A percentile compares a stretch with the other conserved stretches of the same genome.
phyloP scores from a whole-genome alignment of 371 early-diverging fungal species.

The Batkoa obscura region DNA sequence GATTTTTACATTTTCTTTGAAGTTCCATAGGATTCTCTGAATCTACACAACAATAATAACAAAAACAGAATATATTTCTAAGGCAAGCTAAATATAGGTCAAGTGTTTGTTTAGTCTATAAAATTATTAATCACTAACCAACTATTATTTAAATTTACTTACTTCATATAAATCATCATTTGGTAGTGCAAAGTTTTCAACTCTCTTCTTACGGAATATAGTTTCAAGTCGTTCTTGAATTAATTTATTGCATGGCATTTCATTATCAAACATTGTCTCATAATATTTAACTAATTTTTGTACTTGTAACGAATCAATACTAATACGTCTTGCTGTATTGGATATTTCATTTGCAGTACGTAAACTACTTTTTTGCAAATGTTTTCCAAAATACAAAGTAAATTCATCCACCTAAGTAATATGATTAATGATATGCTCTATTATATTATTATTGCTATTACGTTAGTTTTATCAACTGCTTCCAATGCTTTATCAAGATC shows the following conservation, averaged over 20 bases:
- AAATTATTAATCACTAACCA: neutral
- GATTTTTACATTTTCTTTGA: slow-evolving; percentile 48
- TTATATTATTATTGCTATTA: too few relatives aligned
- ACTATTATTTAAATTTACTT: neutral
- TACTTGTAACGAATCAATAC: slow-evolving; percentile 41
- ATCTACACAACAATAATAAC: slow-evolving; percentile 80
- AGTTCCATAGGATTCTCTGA: slow-evolving; percentile 69
- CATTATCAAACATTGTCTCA: slow-evolving; percentile 34
- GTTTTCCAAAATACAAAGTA: slow-evolving; percentile 46
- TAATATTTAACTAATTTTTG: slow-evolving; percentile 29
- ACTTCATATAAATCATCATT: slow-evolving; percentile 5
- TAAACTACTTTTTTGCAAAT: slow-evolving; percentile 23
- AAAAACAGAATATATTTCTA: slow-evolving; percentile 73
- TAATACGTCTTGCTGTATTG: slow-evolving; percentile 36
- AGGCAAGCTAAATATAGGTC: slow-evolving; percentile 72
- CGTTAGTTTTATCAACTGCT: slow-evolving; percentile 25
- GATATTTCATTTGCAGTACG: slow-evolving; percentile 40
- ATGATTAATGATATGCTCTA: too few relatives aligned
- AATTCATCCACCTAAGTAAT: slow-evolving; percentile 42
- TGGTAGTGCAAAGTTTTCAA: neutral
- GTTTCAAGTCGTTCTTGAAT: slow-evolving; percentile 10
- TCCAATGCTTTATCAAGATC: slow-evolving; percentile 52
- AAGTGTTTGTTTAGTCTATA: slow-evolving; percentile 30
- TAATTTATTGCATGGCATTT: slow-evolving; percentile 1
- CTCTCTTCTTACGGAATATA: slow-evolving; percentile 4